phyloP scores from a whole-genome alignment of 176 grass and related monocot genomes.

The Coix lacrymajobi region DNA sequence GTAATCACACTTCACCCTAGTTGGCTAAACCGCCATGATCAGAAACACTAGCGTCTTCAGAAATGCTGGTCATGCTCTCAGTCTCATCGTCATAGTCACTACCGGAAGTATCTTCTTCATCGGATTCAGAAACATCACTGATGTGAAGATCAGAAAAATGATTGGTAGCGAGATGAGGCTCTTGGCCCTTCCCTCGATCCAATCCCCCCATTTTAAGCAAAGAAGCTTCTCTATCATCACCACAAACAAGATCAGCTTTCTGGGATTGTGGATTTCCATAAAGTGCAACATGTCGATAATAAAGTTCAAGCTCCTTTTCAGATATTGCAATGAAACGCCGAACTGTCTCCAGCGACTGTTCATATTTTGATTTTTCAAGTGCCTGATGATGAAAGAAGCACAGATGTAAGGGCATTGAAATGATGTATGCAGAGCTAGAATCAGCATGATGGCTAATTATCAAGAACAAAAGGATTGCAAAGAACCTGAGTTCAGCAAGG shows the following conservation, averaged over 20 bases:
- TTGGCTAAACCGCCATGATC: constrained; percentile 2
- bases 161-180: not conserved
- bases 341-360: constrained; percentile 84
- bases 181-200: constrained; percentile 12
- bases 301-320: constrained; percentile 85
- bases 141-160: constrained; percentile 22
- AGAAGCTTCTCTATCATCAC: constrained; percentile 33
- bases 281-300: constrained; percentile 75
- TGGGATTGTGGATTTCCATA: constrained; percentile 61
- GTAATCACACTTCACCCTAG: not conserved
- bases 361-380: constrained; percentile 99
- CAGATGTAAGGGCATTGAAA: constrained; percentile 14
- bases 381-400: constrained; percentile 41
- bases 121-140: not conserved
- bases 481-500: not conserved
- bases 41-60: constrained; percentile 6
- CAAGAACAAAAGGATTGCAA: not conserved
- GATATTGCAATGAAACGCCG: constrained; percentile 63
- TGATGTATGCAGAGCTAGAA: not conserved
- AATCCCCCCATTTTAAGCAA: not conserved
- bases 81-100: constrained; percentile 22
- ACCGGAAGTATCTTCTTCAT: constrained; percentile 27
- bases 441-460: not conserved
- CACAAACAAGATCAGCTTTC: constrained; percentile 43
- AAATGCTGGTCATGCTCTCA: constrained; percentile 3